Evolutionary conservation across 169 alveolate genomes (phyloP).

Genomic region (Plasmodium knowlesi): DNA sequence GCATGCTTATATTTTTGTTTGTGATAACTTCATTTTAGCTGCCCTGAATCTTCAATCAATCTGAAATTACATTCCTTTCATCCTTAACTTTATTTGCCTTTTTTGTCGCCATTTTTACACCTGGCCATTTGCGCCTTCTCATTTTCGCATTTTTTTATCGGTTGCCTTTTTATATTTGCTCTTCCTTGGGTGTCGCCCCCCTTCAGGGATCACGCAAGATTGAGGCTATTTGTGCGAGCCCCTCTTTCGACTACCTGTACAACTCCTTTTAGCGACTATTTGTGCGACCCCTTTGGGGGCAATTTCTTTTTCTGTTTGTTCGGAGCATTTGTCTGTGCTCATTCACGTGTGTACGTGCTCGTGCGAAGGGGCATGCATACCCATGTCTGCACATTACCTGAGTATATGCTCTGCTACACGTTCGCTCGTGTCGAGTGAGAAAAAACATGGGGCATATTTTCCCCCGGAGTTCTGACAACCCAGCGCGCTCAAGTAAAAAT

Average conservation of each 20-base stretch:
- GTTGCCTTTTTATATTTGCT: not conserved
- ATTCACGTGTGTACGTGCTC: not conserved
- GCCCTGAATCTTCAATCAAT: not conserved
- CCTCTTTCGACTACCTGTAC: not conserved
- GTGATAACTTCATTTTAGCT: not conserved
- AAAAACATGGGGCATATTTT: not conserved
- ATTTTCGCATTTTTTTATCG: not conserved
- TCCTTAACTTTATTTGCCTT: not conserved
- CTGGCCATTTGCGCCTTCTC: not conserved
- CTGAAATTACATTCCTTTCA: not conserved
- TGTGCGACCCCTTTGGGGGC: too few species aligned
- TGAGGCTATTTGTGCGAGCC: not conserved
- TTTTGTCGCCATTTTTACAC: not conserved
- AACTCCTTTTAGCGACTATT: not conserved
- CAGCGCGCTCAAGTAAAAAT: not conserved
- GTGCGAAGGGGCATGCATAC: not conserved
- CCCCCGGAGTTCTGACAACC: not conserved
- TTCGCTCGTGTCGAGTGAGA: not conserved
- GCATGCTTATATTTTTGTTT: not conserved
- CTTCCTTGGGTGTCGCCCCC: not conserved
- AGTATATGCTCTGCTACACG: not conserved
- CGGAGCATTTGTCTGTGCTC: slow-evolving; percentile 2
- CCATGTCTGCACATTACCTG: not conserved
- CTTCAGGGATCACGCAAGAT: not conserved
- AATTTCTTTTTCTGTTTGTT: not conserved